Percentiles rank a stretch among this genome's conserved stretches.
These are phyloP conservation scores for Cyberlindnera sargentensis DNA, from an alignment of 805 yeast genomes.

Conservation along the genomic window DNA sequence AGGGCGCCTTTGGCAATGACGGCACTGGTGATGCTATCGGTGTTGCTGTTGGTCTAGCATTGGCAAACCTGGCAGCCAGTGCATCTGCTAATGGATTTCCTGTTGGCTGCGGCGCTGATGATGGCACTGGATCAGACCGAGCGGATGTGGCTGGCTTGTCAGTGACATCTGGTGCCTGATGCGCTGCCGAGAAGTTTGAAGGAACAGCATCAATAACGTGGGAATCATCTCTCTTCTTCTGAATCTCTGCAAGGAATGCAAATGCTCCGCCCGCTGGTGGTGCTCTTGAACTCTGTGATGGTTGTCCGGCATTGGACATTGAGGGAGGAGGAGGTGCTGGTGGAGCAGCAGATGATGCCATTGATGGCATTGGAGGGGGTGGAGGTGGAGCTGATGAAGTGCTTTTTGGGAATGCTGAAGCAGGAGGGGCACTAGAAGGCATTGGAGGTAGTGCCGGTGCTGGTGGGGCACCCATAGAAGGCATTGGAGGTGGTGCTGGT, in stretches of 20 bases:
- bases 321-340: conserved; percentile 23
- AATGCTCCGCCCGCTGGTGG: conserved; percentile 31
- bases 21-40: conserved; percentile 13
- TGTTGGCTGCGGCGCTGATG: conserved; percentile 8
- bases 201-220: conserved; percentile 38
- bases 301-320: conserved; percentile 9
- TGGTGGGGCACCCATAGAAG: conserved; percentile 5
- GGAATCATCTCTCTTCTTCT: conserved; percentile 45
- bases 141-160: conserved; percentile 22
- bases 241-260: conserved; percentile 55
- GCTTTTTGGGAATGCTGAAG: conserved; percentile 13
- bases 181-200: conserved; percentile 19
- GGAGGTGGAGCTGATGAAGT: conserved; percentile 17
- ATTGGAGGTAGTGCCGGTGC: conserved; percentile 11
- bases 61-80: conserved; percentile 10
- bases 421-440: conserved; percentile 2
- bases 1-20: conserved; percentile 15
- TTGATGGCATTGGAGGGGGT: conserved; percentile 1
- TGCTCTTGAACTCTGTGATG: conserved; percentile 8
- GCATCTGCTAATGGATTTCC: conserved; percentile 15
- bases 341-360: background rate
- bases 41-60: conserved; percentile 6
- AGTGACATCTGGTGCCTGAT: conserved; percentile 15
- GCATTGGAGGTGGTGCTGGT: conserved; percentile 19
- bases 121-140: conserved; percentile 20